Percentiles rank a stretch among this genome's conserved stretches.
These are phyloP conservation scores for Cordyceps tenuipes DNA, from an alignment of 2,329 filamentous ascomycete species.

Conservation along the genomic window DNA sequence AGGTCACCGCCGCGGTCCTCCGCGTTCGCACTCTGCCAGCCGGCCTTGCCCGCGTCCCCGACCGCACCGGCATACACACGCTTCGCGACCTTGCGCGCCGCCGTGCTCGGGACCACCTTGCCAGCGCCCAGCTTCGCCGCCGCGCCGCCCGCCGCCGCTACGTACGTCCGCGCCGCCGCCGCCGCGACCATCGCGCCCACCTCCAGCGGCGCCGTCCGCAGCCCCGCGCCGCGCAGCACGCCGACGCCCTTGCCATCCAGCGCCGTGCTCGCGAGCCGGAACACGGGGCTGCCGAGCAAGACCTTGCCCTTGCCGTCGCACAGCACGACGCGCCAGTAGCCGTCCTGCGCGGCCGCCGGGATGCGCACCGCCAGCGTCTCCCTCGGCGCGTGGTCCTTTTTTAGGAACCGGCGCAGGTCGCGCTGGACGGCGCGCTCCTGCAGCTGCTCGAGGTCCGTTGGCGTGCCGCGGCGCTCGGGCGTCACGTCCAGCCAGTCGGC, in stretches of 20 bases:
- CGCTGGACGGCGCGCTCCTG: slow-evolving; percentile 62
- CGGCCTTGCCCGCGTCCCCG: slow-evolving; percentile 19
- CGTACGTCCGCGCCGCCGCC: too few species aligned
- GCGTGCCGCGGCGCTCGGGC: slow-evolving; percentile 38
- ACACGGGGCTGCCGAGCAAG: slow-evolving; percentile 58
- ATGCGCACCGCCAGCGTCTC: slow-evolving; percentile 60
- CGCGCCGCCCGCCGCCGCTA: too few species aligned
- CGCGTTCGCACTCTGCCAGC: slow-evolving; percentile 30
- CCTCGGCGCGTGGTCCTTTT: slow-evolving; percentile 45
- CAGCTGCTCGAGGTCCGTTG: slow-evolving; percentile 40
- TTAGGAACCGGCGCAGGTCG: slow-evolving; percentile 56
- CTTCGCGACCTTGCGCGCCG: slow-evolving; percentile 25
- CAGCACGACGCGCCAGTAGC: slow-evolving; percentile 60
- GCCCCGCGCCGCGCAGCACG: slow-evolving; percentile 55
- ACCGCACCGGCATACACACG: slow-evolving; percentile 24
- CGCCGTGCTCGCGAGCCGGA: slow-evolving; percentile 60
- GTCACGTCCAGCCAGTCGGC: slow-evolving; percentile 60
- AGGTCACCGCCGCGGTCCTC: slow-evolving; percentile 25
- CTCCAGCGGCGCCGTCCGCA: slow-evolving; percentile 58
- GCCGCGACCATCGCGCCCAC: slow-evolving; percentile 50
- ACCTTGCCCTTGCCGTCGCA: slow-evolving; percentile 45
- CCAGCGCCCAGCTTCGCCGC: too few species aligned
- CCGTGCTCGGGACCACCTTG: slow-evolving; percentile 17
- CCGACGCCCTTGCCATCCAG: slow-evolving; percentile 45
- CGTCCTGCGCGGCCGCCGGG: slow-evolving; percentile 53